Conservation (phyloP, 768 basidiomycete species). For the Tulasnella sp. region DNA sequence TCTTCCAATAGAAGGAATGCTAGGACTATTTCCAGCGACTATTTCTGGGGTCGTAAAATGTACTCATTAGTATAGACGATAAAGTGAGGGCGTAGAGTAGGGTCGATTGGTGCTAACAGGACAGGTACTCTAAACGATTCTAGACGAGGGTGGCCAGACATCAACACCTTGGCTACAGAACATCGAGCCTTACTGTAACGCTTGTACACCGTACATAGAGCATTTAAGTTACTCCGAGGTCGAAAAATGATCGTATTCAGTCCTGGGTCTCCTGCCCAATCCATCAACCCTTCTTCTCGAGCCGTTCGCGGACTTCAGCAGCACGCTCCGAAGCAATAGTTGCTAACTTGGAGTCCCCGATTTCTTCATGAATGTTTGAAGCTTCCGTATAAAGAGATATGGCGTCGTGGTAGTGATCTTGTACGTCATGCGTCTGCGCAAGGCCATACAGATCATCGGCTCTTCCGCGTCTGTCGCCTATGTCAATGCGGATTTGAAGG, state of each 20-base stretch:
- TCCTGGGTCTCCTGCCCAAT: not conserved
- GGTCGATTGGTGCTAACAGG: no score
- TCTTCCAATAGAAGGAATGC: no score
- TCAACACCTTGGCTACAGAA: no score
- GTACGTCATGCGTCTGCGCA: not conserved
- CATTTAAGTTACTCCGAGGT: not conserved
- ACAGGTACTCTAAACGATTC: no score
- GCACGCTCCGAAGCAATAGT: not conserved
- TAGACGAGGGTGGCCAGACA: no score
- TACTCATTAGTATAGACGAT: no score
- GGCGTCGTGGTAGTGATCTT: not conserved
- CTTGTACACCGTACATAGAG: not conserved
- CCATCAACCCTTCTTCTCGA: not conserved
- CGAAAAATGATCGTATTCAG: not conserved
- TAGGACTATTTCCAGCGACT: no score
- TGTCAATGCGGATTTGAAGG: not conserved
- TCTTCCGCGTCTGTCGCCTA: not conserved
- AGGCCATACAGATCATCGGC: not conserved
- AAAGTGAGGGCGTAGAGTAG: no score
- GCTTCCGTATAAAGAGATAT: not conserved
- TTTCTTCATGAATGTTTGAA: not conserved
- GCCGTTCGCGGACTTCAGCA: not conserved
- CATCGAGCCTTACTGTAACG: no score
- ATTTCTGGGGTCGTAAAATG: no score
- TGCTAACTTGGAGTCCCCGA: not conserved